Base-by-base conservation (phyloP, 768 basidiomycete species). In the Punctularia strigosozonata region DNA sequence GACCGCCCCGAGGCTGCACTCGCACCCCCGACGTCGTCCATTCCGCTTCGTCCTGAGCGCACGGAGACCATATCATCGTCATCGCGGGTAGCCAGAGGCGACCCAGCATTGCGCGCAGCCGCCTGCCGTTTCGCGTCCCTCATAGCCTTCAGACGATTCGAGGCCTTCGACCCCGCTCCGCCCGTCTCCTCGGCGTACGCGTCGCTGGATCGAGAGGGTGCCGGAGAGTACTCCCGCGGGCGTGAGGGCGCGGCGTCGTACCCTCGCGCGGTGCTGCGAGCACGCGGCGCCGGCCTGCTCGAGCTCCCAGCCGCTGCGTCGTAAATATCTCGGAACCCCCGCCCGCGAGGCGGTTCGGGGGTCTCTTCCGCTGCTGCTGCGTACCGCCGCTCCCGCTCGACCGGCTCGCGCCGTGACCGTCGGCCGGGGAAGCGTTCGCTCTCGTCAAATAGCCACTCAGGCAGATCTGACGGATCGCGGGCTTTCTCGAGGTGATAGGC, bases 401-500 rank as follows among this genome's bases (percentile, higher is more conserved):
- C 31, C 38, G 31, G 28, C 37, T 34, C 26, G 24, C 36, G 38
- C 35, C 43, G 42, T 38, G 41, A 31, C 31, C 41, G 48, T 33
- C 38, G 46, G 6, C 49, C 39, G 31, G 53, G 45, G 42, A 63
- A 62, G 31, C 73, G 67, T 48, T 80, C 77, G 30, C 57, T 62
- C 39, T 69, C 73, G 31, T 67, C 67, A 41, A 81, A 80, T 14
- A 83, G 63, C 80, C 79, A 81, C 6, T 63, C 57, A 7, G 80
- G 78, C 15, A 82, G 65, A 49, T 80, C 77, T 21, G 65, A 48
- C 7, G 68, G 71, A 25, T 65, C 60, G 19, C 64, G 64, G 17
- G 77, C 77, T 52, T 77, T 75, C 20, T 66, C 66, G 35, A 78
- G 64, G 47, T 81, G 72, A 51, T 80, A 81, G 1, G 73, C 69